These are phyloP conservation scores for Porodaedalea pini DNA, from an alignment of 1,284 basidiomycete species.

Conservation along the genomic window DNA sequence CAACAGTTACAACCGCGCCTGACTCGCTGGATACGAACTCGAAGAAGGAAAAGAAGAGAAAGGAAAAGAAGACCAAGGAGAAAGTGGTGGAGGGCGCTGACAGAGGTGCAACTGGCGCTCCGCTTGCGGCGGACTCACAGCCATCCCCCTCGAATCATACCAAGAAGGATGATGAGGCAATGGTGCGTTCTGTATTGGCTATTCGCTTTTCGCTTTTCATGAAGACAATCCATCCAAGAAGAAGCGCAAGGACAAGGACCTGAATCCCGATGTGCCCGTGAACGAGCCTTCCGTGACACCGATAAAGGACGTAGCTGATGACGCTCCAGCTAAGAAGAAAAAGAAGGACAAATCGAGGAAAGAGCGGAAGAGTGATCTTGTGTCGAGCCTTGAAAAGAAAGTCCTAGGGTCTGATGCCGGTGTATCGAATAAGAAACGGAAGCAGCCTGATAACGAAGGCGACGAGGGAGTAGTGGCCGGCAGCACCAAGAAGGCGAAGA, in stretches of 20 bases:
- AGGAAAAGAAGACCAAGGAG: slow-evolving; percentile 25
- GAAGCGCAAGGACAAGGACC: slow-evolving; percentile 1
- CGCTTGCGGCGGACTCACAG: not conserved
- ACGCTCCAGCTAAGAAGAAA: slow-evolving; percentile 27
- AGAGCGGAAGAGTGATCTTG: not conserved
- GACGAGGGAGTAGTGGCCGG: not conserved
- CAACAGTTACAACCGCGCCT: not conserved
- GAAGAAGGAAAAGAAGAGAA: slow-evolving; percentile 17
- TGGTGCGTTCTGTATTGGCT: not conserved
- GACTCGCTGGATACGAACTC: slow-evolving; percentile 16
- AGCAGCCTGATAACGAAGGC: not conserved
- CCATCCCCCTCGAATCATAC: not conserved
- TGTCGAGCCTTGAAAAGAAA: not conserved
- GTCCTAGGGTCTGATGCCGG: not conserved
- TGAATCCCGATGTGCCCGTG: not conserved
- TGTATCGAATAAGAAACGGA: not conserved
- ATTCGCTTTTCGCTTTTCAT: not conserved
- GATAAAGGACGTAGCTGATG: slow-evolving; percentile 14
- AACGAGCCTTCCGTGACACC: not conserved
- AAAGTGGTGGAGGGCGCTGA: slow-evolving; percentile 19
- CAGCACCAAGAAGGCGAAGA: slow-evolving; percentile 15
- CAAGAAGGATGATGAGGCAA: not conserved
- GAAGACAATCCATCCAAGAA: not conserved
- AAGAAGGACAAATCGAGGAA: slow-evolving; percentile 31
- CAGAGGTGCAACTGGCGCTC: not conserved